These are phyloP conservation scores for Citrus maxima DNA, from an alignment of 345 rosid species.

Conservation along the genomic window DNA sequence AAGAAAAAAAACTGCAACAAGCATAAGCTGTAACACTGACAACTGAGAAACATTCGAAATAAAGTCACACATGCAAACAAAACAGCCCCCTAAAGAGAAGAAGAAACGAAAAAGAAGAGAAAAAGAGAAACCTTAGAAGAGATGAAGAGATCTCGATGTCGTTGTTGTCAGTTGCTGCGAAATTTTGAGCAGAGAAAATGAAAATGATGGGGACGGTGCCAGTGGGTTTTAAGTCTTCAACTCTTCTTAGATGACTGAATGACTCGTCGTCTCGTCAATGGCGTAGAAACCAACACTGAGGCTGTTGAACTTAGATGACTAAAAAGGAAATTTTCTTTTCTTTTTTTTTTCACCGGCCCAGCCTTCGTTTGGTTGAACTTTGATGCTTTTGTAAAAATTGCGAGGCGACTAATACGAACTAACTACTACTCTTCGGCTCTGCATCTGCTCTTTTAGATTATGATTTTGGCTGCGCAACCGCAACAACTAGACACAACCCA, in stretches of 20 bases:
- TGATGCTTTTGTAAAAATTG: no score
- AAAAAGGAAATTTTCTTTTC: not conserved
- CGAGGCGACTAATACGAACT: no score
- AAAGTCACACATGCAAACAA: not conserved
- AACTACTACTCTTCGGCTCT: no score
- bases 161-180: no score
- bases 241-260: not conserved
- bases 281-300: not conserved
- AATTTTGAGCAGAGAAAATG: not conserved
- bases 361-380: no score
- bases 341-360: no score
- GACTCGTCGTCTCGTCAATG: not conserved
- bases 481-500: no score
- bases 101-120: not conserved
- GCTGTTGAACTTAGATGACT: no score
- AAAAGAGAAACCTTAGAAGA: not conserved
- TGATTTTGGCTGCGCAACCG: conserved; percentile 1
- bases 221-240: no score
- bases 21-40: no score
- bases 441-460: not conserved
- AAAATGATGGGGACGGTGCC: not conserved
- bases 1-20: no score
- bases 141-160: not conserved
- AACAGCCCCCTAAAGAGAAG: not conserved
- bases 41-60: not conserved